Conservation (phyloP, 306 rosid species). For the Trifolium pratense region DNA sequence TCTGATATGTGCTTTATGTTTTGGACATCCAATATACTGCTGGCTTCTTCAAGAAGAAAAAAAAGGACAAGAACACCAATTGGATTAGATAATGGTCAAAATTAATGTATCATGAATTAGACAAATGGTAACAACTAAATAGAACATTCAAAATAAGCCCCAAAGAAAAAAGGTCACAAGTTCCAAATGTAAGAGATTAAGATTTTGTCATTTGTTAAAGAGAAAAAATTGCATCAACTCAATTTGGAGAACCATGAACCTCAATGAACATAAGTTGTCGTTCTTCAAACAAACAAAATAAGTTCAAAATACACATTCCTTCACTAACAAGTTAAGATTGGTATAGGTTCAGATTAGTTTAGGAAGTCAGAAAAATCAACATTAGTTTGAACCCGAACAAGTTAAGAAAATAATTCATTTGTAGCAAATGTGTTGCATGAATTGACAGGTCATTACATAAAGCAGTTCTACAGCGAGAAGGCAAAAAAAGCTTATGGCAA, state of each 20-base stretch:
- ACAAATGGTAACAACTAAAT: slow-evolving; percentile 15
- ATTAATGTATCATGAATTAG: slow-evolving; percentile 24
- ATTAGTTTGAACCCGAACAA: slow-evolving; percentile 13
- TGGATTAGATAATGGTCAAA: slow-evolving; percentile 22
- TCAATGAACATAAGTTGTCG: background rate
- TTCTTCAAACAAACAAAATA: slow-evolving; percentile 7
- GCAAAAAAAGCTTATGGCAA: no score
- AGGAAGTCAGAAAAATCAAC: slow-evolving; percentile 26
- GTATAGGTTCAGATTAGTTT: slow-evolving; percentile 10
- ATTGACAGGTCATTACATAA: slow-evolving; percentile 10
- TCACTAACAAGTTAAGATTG: no score
- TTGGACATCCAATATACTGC: slow-evolving; percentile 55
- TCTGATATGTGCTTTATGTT: slow-evolving; percentile 67
- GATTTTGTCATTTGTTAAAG: slow-evolving; percentile 1
- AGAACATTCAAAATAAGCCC: background rate
- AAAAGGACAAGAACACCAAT: slow-evolving; percentile 8
- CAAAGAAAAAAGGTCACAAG: background rate
- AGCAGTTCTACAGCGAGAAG: slow-evolving; percentile 25
- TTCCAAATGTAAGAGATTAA: background rate
- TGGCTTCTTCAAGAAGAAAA: slow-evolving; percentile 58
- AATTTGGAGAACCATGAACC: slow-evolving; percentile 19
- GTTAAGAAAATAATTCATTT: slow-evolving; percentile 5
- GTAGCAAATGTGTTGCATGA: background rate
- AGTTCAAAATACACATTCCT: slow-evolving; percentile 9
- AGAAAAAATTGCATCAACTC: slow-evolving; percentile 10